phyloP scores from a whole-genome alignment of 306 rosid genomes.

The Echinosophora koreensis region DNA sequence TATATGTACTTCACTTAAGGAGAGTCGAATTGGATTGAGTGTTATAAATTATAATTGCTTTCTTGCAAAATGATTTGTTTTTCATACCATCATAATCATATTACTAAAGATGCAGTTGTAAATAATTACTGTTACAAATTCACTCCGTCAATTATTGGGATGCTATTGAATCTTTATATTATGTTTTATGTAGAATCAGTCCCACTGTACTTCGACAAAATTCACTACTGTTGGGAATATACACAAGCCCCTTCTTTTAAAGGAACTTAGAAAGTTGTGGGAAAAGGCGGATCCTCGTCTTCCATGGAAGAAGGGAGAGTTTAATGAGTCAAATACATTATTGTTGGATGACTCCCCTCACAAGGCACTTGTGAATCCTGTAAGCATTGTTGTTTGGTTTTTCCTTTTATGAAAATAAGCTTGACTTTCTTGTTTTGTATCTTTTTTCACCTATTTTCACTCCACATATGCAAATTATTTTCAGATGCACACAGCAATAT shows the following conservation, averaged over 20 bases:
- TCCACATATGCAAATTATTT: constrained; percentile 40
- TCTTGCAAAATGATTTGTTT: constrained; percentile 4
- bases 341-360: constrained; percentile 93
- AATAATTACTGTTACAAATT: constrained; percentile 28
- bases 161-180: constrained; percentile 27
- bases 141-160: constrained; percentile 1
- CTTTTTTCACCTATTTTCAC: constrained; percentile 26
- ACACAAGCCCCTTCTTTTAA: constrained; percentile 73
- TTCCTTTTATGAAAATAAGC: constrained; percentile 26
- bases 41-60: neutral
- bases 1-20: constrained; percentile 30
- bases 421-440: constrained; percentile 36
- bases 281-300: constrained; percentile 65
- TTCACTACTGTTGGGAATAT: constrained; percentile 64
- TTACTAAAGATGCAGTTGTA: constrained; percentile 30
- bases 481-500: constrained; percentile 80
- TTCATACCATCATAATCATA: constrained; percentile 7
- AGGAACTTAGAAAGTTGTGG: constrained; percentile 89
- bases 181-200: constrained; percentile 64
- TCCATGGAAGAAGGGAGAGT: constrained; percentile 83
- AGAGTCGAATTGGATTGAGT: constrained; percentile 35
- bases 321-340: constrained; percentile 78
- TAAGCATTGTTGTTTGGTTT: constrained; percentile 51
- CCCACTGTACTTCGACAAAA: constrained; percentile 70
- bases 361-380: constrained; percentile 90